A percentile compares a stretch with the other conserved stretches of the same genome.
These are phyloP conservation scores for Cercospora sesami DNA, from an alignment of 2,329 filamentous ascomycete species.

Conservation along the genomic window DNA sequence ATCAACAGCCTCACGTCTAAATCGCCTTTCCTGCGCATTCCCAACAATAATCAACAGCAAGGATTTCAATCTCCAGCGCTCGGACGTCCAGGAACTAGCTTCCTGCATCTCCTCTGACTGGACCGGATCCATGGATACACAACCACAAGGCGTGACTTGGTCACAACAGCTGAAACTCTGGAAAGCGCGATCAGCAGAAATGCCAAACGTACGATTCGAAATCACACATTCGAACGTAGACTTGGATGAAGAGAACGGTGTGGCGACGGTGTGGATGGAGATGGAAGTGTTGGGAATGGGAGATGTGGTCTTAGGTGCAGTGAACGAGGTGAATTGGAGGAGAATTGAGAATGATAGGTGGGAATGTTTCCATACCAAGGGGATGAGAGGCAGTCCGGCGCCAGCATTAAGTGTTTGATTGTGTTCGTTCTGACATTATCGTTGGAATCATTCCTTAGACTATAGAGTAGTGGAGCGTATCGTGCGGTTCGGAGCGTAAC, in stretches of 20 bases:
- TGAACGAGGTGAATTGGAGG: slow-evolving; percentile 5
- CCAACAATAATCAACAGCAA: background rate
- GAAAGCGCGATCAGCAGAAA: background rate
- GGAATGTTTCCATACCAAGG: slow-evolving; percentile 6
- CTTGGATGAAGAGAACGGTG: slow-evolving; percentile 6
- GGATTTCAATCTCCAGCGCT: slow-evolving; percentile 3
- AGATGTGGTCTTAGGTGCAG: background rate
- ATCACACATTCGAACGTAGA: slow-evolving; percentile 7
- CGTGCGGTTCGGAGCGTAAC: background rate
- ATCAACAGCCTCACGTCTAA: background rate
- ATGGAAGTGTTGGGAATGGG: slow-evolving; percentile 17
- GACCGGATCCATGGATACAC: slow-evolving; percentile 15
- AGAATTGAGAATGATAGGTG: background rate
- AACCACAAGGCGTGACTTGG: slow-evolving; percentile 3
- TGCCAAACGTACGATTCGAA: slow-evolving; percentile 10
- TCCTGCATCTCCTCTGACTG: slow-evolving; percentile 5
- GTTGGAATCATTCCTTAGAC: background rate
- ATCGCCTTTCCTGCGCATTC: slow-evolving; percentile 9
- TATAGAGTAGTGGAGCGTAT: background rate
- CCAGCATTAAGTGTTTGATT: background rate
- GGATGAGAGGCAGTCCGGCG: slow-evolving; percentile 11
- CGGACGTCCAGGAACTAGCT: slow-evolving; percentile 2
- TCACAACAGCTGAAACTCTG: slow-evolving; percentile 6
- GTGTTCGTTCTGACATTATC: background rate
- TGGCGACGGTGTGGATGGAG: slow-evolving; percentile 9